These are phyloP conservation scores for Ilyonectria mors-panacis DNA, from an alignment of 2,329 filamentous ascomycete genomes.

Conservation along the genomic window DNA sequence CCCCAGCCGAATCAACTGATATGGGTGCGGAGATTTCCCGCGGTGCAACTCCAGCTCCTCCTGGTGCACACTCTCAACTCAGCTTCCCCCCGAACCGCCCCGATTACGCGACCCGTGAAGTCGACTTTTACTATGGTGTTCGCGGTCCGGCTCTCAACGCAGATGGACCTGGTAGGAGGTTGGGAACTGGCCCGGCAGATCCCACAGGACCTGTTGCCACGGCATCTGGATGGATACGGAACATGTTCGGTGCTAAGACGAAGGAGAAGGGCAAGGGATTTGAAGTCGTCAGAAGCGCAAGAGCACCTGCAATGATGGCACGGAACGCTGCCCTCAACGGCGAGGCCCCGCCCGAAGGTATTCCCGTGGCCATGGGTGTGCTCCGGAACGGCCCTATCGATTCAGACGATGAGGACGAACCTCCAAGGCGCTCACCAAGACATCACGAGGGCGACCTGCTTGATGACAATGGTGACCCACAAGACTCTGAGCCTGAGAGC, in stretches of 20 bases:
- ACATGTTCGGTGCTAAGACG: slow-evolving; percentile 84
- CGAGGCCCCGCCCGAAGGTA: slow-evolving; percentile 77
- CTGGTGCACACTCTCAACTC: slow-evolving; percentile 48
- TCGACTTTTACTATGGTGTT: slow-evolving; percentile 96
- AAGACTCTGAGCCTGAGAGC: slow-evolving; percentile 59
- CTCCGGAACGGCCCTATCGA: slow-evolving; percentile 74
- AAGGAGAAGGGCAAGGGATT: slow-evolving; percentile 98
- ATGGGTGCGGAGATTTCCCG: slow-evolving; percentile 59
- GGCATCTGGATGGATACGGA: slow-evolving; percentile 90
- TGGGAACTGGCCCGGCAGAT: slow-evolving; percentile 95
- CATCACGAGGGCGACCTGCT: slow-evolving; percentile 57
- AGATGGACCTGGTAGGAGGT: slow-evolving; percentile 83
- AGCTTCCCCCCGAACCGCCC: slow-evolving; percentile 72
- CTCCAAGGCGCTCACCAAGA: slow-evolving; percentile 45
- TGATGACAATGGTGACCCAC: slow-evolving; percentile 63
- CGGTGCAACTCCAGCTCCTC: slow-evolving; percentile 60
- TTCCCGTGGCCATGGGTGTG: slow-evolving; percentile 75
- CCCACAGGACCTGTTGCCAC: slow-evolving; percentile 92
- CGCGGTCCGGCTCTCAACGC: slow-evolving; percentile 89
- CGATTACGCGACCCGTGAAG: slow-evolving; percentile 94
- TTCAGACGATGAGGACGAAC: slow-evolving; percentile 70
- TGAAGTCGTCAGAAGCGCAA: slow-evolving; percentile 91
- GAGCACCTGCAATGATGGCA: slow-evolving; percentile 82
- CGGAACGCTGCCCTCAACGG: slow-evolving; percentile 69
- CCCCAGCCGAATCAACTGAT: slow-evolving; percentile 57